Evolutionary conservation across 176 grass and related monocot genomes (phyloP), one percentile per base, ranked within the genome.

Genomic region (Ensete glaucum): DNA sequence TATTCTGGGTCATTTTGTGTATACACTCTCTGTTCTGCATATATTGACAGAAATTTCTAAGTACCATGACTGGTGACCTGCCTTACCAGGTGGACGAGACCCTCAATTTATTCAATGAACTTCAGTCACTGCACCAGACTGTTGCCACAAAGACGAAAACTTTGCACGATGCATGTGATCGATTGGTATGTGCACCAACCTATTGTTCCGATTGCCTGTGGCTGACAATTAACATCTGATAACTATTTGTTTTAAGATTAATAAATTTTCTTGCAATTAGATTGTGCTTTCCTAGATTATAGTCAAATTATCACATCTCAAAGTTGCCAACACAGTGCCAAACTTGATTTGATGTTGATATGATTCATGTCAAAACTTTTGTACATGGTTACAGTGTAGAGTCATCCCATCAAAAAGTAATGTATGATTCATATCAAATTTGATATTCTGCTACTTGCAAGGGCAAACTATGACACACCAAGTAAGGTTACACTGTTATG

Each of bases 81-180:
- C 67, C 27, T 74, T 79, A 89, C 73, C 75, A 97, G 94, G 94
- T 97, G 70, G 94, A 93, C 83, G 88, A 89, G 34, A 93, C 94
- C 68, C 73, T 93, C 73, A 93, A 79, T 85, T 93, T 97, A 76
- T 92, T 97, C 75, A 87, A 81, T 83, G 90, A 97, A 83, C 85
- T 97, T 63, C 94, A 93, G 71, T 88, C 85, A 27, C 83, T 97
- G 84, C 88, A 97, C 73, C 89, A 73, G 14, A 91, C 85, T 68
- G 94, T 97, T 82, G 88, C 90, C 75, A 91, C 82, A 19, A 97
- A 97, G 82, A 97, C 94, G 62, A 93, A 88, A 90, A 89, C 90
- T 75, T 77, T 97, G 71, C 94, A 97, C 81, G 90, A 97, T 87
- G 90, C 94, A n/a, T 97, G 94, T 43, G 90, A 93, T 76, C 94